Conservation (phyloP, 2,329 filamentous ascomycete genomes). For the Alternaria triticimaculans region DNA sequence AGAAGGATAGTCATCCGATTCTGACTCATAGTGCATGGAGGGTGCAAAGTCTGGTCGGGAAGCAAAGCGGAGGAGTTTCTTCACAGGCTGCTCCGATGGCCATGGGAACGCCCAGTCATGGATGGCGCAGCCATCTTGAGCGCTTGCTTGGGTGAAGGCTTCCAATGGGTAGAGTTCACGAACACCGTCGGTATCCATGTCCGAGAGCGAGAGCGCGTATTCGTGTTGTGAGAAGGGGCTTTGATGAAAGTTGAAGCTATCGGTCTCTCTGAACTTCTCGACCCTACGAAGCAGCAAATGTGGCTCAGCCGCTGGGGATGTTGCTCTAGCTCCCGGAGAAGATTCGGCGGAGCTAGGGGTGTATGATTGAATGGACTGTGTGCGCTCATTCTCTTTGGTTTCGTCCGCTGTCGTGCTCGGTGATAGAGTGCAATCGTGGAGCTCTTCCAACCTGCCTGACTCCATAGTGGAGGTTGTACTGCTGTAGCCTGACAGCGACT, state of each 20-base stretch:
- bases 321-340: neutral
- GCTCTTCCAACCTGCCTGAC: neutral
- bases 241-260: accelerated
- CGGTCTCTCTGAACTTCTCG: neutral
- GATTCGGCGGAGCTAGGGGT: neutral
- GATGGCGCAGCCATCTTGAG: neutral
- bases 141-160: neutral
- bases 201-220: neutral
- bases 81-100: neutral
- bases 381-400: neutral
- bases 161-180: neutral
- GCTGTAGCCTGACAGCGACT: neutral
- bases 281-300: neutral
- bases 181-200: neutral
- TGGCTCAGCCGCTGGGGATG: no score
- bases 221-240: neutral
- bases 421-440: no score
- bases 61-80: neutral
- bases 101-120: neutral
- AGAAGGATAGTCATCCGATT: neutral
- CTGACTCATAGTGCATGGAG: neutral
- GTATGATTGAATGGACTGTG: neutral
- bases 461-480: neutral
- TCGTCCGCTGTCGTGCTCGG: neutral
- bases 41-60: neutral